phyloP scores from a whole-genome alignment of 1,139 yeast species.

The Meyerozyma sp. region DNA sequence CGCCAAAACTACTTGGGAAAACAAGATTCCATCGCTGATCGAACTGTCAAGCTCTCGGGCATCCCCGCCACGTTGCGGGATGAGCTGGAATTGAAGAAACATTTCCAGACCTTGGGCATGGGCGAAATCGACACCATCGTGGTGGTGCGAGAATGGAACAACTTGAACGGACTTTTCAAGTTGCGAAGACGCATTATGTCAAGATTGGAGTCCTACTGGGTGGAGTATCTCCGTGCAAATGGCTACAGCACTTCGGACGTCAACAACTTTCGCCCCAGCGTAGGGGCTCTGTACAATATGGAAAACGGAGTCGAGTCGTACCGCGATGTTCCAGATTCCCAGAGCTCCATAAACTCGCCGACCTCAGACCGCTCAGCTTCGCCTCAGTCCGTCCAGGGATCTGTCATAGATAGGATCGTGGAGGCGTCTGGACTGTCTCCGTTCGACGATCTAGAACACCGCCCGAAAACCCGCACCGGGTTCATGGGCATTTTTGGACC shows the following conservation, averaged over 20 bases:
- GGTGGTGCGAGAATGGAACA: slow-evolving; percentile 82
- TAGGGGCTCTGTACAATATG: slow-evolving; percentile 26
- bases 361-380: slow-evolving; percentile 4
- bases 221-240: slow-evolving; percentile 53
- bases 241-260: slow-evolving; percentile 17
- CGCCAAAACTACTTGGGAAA: slow-evolving; percentile 82
- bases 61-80: slow-evolving; percentile 81
- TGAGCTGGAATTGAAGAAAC: slow-evolving; percentile 61
- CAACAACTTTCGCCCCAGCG: slow-evolving; percentile 13
- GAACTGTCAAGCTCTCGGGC: slow-evolving; percentile 85
- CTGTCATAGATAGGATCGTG: background rate
- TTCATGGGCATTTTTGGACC: slow-evolving; percentile 50
- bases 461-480: slow-evolving; percentile 53
- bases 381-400: slow-evolving; percentile 7
- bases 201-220: slow-evolving; percentile 70
- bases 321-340: slow-evolving; percentile 10
- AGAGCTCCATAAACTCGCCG: slow-evolving; percentile 9
- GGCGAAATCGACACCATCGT: slow-evolving; percentile 75
- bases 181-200: slow-evolving; percentile 49
- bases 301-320: slow-evolving; percentile 5
- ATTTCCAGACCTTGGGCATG: slow-evolving; percentile 71
- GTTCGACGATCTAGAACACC: slow-evolving; percentile 4
- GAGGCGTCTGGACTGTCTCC: background rate
- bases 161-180: slow-evolving; percentile 59
- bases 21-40: slow-evolving; percentile 86